A percentile compares a stretch with the other conserved stretches of the same genome.
Conservation (phyloP, 2,329 filamentous ascomycete genomes). For the Aspergillus sojae region DNA sequence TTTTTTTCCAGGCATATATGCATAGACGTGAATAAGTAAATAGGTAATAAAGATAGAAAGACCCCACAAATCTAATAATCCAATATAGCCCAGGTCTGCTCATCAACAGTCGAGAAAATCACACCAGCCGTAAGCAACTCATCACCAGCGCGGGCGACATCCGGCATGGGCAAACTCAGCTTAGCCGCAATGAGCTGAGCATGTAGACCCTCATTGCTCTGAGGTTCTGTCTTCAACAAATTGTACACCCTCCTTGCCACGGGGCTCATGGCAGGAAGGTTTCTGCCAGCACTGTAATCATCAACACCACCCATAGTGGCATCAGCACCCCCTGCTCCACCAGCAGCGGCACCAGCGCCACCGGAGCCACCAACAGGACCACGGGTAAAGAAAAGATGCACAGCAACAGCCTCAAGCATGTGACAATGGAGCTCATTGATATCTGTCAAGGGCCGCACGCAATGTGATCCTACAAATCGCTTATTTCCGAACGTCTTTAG, state of each 20-base stretch:
- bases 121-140: slow-evolving; percentile 73
- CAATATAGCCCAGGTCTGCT: slow-evolving; percentile 86
- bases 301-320: slow-evolving; percentile 38
- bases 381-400: slow-evolving; percentile 80
- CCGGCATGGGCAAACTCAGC: slow-evolving; percentile 66
- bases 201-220: slow-evolving; percentile 82
- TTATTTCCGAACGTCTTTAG: slow-evolving; percentile 84
- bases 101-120: slow-evolving; percentile 90
- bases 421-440: slow-evolving; percentile 94
- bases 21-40: background rate
- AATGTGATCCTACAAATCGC: slow-evolving; percentile 76
- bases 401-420: slow-evolving; percentile 83
- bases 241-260: slow-evolving; percentile 71
- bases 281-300: slow-evolving; percentile 32
- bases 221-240: slow-evolving; percentile 66
- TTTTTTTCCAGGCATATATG: background rate
- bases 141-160: slow-evolving; percentile 77
- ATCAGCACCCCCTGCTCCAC: slow-evolving; percentile 29
- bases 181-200: slow-evolving; percentile 72
- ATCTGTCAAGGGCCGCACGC: slow-evolving; percentile 77
- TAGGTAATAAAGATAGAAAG: background rate
- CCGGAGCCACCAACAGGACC: slow-evolving; percentile 58
- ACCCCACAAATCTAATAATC: slow-evolving; percentile 50
- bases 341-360: slow-evolving; percentile 51
- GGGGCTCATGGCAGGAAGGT: slow-evolving; percentile 54